A percentile compares a stretch with the other conserved stretches of the same genome.
Conservation (phyloP, 805 yeast genomes). For the Starmerella bombi region DNA sequence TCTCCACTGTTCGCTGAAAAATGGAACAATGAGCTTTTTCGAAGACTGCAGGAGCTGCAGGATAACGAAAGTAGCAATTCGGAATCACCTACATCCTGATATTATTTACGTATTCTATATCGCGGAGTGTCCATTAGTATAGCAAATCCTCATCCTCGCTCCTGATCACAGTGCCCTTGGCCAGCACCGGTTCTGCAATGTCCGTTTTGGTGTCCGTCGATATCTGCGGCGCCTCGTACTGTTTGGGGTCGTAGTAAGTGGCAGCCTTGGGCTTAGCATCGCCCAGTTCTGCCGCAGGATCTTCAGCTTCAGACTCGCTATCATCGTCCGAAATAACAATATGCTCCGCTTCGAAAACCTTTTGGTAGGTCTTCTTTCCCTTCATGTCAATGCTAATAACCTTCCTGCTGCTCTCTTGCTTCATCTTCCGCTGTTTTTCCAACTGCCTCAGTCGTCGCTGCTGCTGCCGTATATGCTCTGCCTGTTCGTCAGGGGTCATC, state of each 20-base stretch:
- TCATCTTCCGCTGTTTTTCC: constrained; percentile 43
- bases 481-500: constrained; percentile 76
- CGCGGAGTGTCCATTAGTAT: background rate
- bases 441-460: constrained; percentile 58
- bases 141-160: constrained; percentile 4
- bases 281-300: background rate
- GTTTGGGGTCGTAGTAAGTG: constrained; percentile 1
- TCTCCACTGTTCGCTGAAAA: constrained; percentile 20
- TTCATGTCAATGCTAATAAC: constrained; percentile 65
- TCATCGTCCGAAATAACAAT: constrained; percentile 20
- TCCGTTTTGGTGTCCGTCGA: background rate
- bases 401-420: constrained; percentile 61
- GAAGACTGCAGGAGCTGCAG: constrained; percentile 1
- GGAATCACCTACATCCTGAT: background rate
- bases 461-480: constrained; percentile 72
- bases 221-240: background rate
- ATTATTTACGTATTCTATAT: background rate
- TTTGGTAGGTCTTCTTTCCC: constrained; percentile 65
- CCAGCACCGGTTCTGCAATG: background rate
- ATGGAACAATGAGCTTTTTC: constrained; percentile 18
- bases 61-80: background rate
- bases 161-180: background rate
- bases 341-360: constrained; percentile 32
- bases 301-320: constrained; percentile 4
- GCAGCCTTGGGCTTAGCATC: background rate